A percentile compares a stretch with the other conserved stretches of the same genome.
Conservation (phyloP, 2,329 filamentous ascomycete species). For the Blastomyces percursus region DNA sequence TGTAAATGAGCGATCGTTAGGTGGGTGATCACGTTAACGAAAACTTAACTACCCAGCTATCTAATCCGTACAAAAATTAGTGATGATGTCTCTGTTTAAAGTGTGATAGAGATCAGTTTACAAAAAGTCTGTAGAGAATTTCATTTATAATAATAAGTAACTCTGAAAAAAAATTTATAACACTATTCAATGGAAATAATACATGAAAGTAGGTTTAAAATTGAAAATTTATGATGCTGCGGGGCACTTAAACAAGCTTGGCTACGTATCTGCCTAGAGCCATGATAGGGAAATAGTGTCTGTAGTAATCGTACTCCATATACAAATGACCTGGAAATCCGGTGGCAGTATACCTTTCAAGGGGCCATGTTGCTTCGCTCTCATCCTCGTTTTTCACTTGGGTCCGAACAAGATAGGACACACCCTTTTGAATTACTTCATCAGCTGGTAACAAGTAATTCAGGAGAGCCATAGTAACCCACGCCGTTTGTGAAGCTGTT, state of each 20-base stretch:
- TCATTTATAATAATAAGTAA: too few species aligned
- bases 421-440: constrained; percentile 11
- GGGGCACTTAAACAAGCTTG: background rate
- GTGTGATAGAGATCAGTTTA: too few species aligned
- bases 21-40: too few species aligned
- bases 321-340: constrained; percentile 20
- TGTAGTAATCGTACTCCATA: constrained; percentile 17
- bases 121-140: too few species aligned
- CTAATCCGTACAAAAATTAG: too few species aligned
- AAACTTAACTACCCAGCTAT: too few species aligned
- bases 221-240: background rate
- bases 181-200: too few species aligned
- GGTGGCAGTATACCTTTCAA: constrained; percentile 14
- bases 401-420: background rate
- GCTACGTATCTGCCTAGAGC: constrained; percentile 17
- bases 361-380: constrained; percentile 14
- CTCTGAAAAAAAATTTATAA: too few species aligned
- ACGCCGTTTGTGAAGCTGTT: constrained; percentile 26
- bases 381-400: background rate
- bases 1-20: too few species aligned
- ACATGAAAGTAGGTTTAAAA: too few species aligned
- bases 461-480: constrained; percentile 24
- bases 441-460: constrained; percentile 9
- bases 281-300: constrained; percentile 23
- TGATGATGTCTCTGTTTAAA: too few species aligned